Base-by-base conservation (phyloP, 169 alveolate species). In the Cystoisospora suis region DNA sequence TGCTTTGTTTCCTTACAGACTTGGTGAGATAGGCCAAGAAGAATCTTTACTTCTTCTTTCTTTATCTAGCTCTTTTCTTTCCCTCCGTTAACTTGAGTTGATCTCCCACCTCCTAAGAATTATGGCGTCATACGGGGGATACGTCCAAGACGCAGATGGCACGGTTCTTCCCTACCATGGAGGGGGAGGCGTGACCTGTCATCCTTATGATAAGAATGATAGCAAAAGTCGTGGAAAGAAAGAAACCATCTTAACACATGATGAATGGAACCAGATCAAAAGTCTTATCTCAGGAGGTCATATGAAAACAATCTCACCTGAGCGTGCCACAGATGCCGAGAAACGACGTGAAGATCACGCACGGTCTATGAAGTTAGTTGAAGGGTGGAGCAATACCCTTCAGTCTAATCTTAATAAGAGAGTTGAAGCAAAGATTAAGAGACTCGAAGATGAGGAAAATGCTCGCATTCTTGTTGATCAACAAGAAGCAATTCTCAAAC, bases 321-420 rank as follows among this genome's bases (percentile, higher is more conserved):
- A 1, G 77, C 36, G 40, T 32, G 77, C 77, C 12, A 44, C 77
- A 3, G 77, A 65, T 65, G 77, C 77, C n/a, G 77, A 65, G 77
- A 65, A 17, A n/a, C 77, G 77, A 7, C 77, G 77, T 12, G 45
- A 65, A 65, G 77, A 65, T n/a, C 77, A 65, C 44, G 9, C n/a
- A 44, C 77, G 12, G 77, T 65, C 77, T 5, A 65, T 65, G 44
- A 65, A 65, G 77, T 32, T 7, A n/a, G 77, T 65, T 23, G 42
- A 65, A 65, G 40, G 40, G 20, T 65, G 77, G 77, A n/a, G 45
- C 0, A 65, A 65, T n/a, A 65, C 77, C 6, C 7, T 65, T 36
- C 77, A 65, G 42, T 65, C 83, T 29, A 40, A 40, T 36, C 42
- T 40, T 46, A 29, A 34, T n/a, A 72, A 72, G 42, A 46, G 53